Conservation (phyloP, 192 early-diverging fungal genomes). For the Linnemannia hyalina region DNA sequence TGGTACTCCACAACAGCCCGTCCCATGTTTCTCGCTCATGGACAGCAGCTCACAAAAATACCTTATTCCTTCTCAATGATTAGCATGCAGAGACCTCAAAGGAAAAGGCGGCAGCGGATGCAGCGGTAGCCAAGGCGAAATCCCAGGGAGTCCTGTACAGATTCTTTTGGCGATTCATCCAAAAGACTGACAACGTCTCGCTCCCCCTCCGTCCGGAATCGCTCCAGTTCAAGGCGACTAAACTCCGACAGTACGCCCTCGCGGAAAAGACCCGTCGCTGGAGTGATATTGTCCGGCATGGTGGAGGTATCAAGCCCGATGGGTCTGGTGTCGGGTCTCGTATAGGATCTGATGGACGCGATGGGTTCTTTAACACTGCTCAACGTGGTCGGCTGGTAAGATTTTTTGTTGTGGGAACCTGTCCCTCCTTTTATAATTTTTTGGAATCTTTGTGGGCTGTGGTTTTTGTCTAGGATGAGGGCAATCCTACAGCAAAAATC, state of each 20-base stretch:
- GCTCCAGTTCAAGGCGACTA: slow-evolving; percentile 51
- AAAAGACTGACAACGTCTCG: slow-evolving; percentile 33
- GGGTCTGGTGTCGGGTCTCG: slow-evolving; percentile 44
- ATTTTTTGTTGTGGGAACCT: not conserved
- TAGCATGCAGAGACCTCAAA: slow-evolving; percentile 34
- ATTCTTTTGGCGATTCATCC: slow-evolving; percentile 18
- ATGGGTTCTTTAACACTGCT: slow-evolving; percentile 39
- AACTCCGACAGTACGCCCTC: slow-evolving; percentile 42
- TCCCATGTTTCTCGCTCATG: not conserved
- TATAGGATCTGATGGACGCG: slow-evolving; percentile 51
- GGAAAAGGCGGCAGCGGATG: slow-evolving; percentile 31
- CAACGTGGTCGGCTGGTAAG: slow-evolving; percentile 48
- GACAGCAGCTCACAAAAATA: not conserved
- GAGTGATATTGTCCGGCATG: slow-evolving; percentile 56
- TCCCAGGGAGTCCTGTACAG: not conserved
- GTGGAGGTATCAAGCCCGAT: slow-evolving; percentile 51
- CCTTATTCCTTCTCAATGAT: not conserved
- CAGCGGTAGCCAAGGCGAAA: not conserved
- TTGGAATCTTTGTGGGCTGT: not conserved
- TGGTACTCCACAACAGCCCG: not conserved
- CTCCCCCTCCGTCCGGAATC: slow-evolving; percentile 52
- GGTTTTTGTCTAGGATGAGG: not conserved
- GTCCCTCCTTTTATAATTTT: too few species aligned
- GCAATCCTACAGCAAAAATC: too few species aligned
- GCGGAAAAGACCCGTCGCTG: slow-evolving; percentile 49